phyloP scores from a whole-genome alignment of 768 basidiomycete genomes.

The Zangia roseola region DNA sequence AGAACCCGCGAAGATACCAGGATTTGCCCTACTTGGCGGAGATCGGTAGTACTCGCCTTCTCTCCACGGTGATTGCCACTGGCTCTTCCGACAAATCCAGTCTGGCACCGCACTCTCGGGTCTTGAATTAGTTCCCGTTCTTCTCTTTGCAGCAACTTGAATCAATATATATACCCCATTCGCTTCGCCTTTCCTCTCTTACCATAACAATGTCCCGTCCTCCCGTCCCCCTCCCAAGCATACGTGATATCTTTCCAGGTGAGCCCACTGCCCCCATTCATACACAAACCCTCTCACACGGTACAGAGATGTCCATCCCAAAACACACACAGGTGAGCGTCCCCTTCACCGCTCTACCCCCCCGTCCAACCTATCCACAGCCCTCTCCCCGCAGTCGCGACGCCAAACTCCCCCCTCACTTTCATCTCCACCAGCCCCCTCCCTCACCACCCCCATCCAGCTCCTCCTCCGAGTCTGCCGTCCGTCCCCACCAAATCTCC shows the following conservation, averaged over 20 bases:
- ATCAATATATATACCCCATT: constrained; percentile 14
- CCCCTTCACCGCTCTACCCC: constrained; percentile 5
- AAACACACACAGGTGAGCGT: constrained; percentile 9
- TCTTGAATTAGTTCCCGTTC: constrained; percentile 21
- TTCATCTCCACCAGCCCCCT: constrained; percentile 10
- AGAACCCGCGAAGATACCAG: constrained; percentile 20
- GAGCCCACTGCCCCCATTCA: constrained; percentile 1
- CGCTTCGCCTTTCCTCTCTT: not conserved
- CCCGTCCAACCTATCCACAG: not conserved
- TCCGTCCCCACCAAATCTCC: constrained; percentile 16
- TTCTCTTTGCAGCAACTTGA: constrained; percentile 11
- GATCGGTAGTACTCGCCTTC: constrained; percentile 12
- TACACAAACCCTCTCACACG: not conserved
- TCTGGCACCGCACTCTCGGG: constrained; percentile 17
- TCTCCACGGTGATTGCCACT: constrained; percentile 28
- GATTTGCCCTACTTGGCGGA: constrained; percentile 23
- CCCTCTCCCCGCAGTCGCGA: constrained; percentile 2
- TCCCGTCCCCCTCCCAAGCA: constrained; percentile 44
- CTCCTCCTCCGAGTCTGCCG: constrained; percentile 29
- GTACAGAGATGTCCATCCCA: constrained; percentile 25
- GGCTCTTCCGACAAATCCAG: constrained; percentile 5
- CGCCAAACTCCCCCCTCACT: not conserved
- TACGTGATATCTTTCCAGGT: constrained; percentile 59
- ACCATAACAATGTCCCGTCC: constrained; percentile 22
- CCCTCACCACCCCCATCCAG: constrained; percentile 28